Evolutionary conservation across 108 stramenopile genomes (phyloP).

Genomic region (Fragilaria crotonensis): DNA sequence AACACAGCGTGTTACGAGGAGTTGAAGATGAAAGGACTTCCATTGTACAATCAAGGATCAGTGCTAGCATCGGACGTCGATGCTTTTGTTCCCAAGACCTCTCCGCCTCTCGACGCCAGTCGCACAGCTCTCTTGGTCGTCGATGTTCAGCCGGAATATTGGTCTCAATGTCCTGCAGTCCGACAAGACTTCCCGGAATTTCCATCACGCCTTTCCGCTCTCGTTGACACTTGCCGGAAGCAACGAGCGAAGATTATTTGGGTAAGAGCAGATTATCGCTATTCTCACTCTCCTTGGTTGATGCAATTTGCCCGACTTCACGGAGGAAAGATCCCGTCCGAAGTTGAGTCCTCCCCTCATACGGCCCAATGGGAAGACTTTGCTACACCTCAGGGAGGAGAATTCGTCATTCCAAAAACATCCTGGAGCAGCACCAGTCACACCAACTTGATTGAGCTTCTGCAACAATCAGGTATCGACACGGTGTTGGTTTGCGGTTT

Average conservation of each 20-base stretch:
- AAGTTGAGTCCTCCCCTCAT: background rate
- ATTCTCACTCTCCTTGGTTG: constrained; percentile 49
- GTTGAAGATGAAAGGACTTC: no score
- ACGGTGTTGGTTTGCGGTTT: constrained; percentile 57
- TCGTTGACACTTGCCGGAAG: constrained; percentile 29
- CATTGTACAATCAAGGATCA: background rate
- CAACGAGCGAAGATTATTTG: constrained; percentile 42
- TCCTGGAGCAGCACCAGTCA: constrained; percentile 37
- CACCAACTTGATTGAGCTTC: constrained; percentile 29
- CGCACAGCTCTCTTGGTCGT: constrained; percentile 38
- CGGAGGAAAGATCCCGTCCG: constrained; percentile 8
- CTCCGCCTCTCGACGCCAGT: constrained; percentile 10
- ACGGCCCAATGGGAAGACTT: constrained; percentile 44
- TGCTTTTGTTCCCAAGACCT: background rate
- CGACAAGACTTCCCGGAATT: constrained; percentile 54
- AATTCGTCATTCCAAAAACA: constrained; percentile 45
- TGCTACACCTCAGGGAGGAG: constrained; percentile 40
- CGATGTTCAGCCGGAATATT: constrained; percentile 52
- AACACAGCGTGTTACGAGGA: no score
- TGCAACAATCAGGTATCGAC: constrained; percentile 34
- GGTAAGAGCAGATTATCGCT: constrained; percentile 53
- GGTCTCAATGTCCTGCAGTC: constrained; percentile 47
- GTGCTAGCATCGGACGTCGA: background rate
- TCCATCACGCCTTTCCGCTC: constrained; percentile 19
- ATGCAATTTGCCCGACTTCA: constrained; percentile 51